A percentile compares a stretch with the other conserved stretches of the same genome.
phyloP scores from a whole-genome alignment of 140 eudicot species.

The Cichorium intybus region DNA sequence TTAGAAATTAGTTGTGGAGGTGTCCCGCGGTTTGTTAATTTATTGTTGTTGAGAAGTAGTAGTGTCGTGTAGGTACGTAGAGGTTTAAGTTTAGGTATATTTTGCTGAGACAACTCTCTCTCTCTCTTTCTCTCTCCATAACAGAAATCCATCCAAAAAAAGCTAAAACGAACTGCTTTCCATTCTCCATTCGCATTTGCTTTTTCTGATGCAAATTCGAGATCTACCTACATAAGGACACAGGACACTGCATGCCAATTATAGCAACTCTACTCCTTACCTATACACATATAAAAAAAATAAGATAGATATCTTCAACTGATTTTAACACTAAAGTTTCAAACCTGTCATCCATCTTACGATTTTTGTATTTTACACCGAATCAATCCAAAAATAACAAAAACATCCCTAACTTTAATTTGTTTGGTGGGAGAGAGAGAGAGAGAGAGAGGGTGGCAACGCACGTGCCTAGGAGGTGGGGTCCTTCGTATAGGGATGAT shows the following conservation, averaged over 20 bases:
- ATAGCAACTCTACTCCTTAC: background rate
- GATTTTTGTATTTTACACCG: background rate
- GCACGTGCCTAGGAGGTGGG: background rate
- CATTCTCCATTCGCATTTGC: background rate
- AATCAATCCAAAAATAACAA: background rate
- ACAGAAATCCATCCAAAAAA: slow-evolving; percentile 24
- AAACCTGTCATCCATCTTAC: background rate
- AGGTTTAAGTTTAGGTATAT: background rate
- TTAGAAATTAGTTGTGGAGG: slow-evolving; percentile 6
- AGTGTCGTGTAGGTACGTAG: background rate
- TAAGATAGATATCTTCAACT: background rate
- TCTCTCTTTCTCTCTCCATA: slow-evolving; percentile 21
- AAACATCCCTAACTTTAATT: background rate
- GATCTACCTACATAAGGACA: background rate
- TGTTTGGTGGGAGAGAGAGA: background rate
- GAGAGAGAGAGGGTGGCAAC: background rate
- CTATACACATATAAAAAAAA: background rate
- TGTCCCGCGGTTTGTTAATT: background rate
- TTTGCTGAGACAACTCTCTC: slow-evolving; percentile 12
- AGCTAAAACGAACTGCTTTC: slow-evolving; percentile 9
- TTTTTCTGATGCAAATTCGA: background rate
- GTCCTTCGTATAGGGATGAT: background rate
- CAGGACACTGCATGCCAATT: background rate
- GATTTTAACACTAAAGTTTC: background rate
- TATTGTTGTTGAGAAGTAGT: slow-evolving; percentile 15